phyloP scores from a whole-genome alignment of 164 flowering plant genomes.

The Magnolia sinica region DNA sequence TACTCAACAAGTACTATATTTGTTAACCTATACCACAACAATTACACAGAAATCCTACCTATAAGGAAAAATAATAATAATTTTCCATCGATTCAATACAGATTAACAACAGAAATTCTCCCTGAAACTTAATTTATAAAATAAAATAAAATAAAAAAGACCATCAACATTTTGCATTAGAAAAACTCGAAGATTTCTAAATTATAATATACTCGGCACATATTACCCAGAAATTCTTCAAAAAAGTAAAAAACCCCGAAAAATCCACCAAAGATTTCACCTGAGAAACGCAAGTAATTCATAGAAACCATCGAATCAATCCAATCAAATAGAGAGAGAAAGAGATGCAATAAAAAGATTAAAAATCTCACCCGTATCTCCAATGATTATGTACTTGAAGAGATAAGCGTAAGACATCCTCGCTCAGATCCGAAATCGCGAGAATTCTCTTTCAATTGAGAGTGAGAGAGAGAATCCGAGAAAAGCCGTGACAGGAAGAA shows the following conservation, averaged over 20 bases:
- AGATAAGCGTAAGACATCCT: slow-evolving; percentile 70
- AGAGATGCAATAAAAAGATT: neutral
- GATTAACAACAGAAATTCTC: too few relatives aligned
- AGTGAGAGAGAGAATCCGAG: neutral
- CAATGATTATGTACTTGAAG: slow-evolving; percentile 79
- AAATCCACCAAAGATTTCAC: neutral
- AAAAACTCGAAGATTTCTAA: too few relatives aligned
- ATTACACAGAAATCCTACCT: too few relatives aligned
- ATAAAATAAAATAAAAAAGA: too few relatives aligned
- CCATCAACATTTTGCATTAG: too few relatives aligned
- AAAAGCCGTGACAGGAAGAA: neutral
- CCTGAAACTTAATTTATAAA: too few relatives aligned
- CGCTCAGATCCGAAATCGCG: neutral
- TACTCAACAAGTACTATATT: too few relatives aligned
- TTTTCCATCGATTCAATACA: too few relatives aligned
- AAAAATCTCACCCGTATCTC: slow-evolving; percentile 50
- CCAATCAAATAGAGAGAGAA: neutral
- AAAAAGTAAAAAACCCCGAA: neutral
- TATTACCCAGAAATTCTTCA: neutral
- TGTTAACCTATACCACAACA: too few relatives aligned
- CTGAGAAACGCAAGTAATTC: too few relatives aligned
- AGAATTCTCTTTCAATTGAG: neutral
- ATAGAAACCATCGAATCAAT: neutral
- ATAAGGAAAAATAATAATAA: too few relatives aligned
- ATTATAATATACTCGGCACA: neutral